Evolutionary conservation across 2,329 filamentous ascomycete genomes (phyloP).

Genomic region (Camillea tinctor): DNA sequence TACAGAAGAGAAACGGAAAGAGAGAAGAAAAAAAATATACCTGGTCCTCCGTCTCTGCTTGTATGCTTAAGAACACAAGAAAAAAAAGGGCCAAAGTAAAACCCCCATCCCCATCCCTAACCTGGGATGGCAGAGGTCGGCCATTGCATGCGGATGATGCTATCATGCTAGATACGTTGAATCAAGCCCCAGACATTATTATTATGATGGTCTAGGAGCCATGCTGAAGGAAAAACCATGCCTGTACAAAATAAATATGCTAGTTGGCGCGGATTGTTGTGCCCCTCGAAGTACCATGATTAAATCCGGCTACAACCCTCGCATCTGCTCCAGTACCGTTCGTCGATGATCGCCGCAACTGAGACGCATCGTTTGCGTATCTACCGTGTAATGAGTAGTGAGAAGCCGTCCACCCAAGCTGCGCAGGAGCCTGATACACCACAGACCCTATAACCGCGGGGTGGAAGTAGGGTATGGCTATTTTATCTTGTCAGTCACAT

Average conservation of each 20-base stretch:
- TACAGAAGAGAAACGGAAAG: not conserved
- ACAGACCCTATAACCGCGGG: constrained; percentile 82
- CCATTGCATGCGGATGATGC: not conserved
- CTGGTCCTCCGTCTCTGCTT: not conserved
- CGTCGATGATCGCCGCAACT: not conserved
- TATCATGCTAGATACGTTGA: not conserved
- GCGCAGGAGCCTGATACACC: constrained; percentile 82
- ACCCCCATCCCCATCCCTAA: not conserved
- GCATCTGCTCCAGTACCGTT: not conserved
- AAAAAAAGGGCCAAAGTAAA: not conserved
- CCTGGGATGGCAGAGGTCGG: not conserved
- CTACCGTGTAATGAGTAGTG: constrained; percentile 73
- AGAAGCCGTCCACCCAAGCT: constrained; percentile 81
- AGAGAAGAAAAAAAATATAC: not conserved
- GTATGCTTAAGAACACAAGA: not conserved
- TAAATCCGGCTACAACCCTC: not conserved
- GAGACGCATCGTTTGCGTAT: constrained; percentile 5
- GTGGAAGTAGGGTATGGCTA: constrained; percentile 86
- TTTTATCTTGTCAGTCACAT: constrained; percentile 20
- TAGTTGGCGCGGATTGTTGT: not conserved
- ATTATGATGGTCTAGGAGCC: not conserved
- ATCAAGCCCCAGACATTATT: not conserved
- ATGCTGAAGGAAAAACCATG: not conserved
- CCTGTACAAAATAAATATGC: not conserved
- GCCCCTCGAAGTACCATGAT: not conserved